These are phyloP conservation scores for Crepidotus variabilis DNA, from an alignment of 768 basidiomycete species.

Conservation along the genomic window DNA sequence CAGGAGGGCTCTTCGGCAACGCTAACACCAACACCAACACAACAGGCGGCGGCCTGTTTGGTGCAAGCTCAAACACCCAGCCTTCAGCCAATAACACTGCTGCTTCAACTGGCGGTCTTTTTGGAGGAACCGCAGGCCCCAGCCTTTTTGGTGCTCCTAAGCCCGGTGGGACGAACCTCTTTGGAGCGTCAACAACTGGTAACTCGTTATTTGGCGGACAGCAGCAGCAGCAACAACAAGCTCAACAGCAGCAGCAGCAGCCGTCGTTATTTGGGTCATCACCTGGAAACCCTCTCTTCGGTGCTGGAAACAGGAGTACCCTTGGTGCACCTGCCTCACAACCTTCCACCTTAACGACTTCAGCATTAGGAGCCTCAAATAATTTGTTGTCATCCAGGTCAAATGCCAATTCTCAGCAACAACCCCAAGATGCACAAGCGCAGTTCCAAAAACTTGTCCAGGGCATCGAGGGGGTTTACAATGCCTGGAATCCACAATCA, in stretches of 20 bases:
- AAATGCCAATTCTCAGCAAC: constrained; percentile 31
- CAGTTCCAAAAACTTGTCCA: constrained; percentile 53
- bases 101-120: constrained; percentile 15
- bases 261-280: constrained; percentile 28
- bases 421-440: constrained; percentile 56
- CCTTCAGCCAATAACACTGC: constrained; percentile 7
- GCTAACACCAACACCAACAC: constrained; percentile 3
- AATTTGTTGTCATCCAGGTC: constrained; percentile 36
- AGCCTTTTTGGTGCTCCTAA: constrained; percentile 4
- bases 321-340: constrained; percentile 24
- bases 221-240: constrained; percentile 24
- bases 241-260: constrained; percentile 23
- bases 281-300: constrained; percentile 21
- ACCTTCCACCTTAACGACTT: constrained; percentile 21
- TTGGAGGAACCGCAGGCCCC: constrained; percentile 19
- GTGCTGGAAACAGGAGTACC: constrained; percentile 20
- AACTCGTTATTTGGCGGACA: constrained; percentile 18
- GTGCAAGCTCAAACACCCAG: constrained; percentile 9
- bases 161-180: constrained; percentile 11
- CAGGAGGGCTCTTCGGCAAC: constrained; percentile 14
- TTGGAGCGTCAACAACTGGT: constrained; percentile 16
- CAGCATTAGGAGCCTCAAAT: constrained; percentile 27
- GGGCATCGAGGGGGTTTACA: constrained; percentile 59
- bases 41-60: constrained; percentile 17
- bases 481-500: constrained; percentile 69